These are phyloP conservation scores for Draba incana DNA, from an alignment of 345 rosid species.

Conservation along the genomic window DNA sequence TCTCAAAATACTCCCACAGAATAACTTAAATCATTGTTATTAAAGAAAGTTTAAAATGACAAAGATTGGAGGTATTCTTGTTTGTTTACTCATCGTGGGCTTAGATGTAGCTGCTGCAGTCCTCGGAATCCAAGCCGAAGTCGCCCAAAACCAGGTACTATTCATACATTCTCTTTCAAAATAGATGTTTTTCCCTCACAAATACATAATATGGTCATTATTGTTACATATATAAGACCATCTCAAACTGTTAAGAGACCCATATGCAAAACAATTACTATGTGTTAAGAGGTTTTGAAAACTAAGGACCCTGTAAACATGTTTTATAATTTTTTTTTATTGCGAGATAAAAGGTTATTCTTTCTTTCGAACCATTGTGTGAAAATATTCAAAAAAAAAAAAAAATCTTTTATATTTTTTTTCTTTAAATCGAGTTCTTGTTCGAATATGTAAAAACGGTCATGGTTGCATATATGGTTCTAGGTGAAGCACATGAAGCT, in stretches of 20 bases:
- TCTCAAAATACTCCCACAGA: neutral
- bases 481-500: slow-evolving; percentile 85
- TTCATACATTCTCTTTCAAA: neutral
- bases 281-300: neutral
- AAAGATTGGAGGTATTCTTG: slow-evolving; percentile 62
- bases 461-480: neutral
- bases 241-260: neutral
- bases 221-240: neutral
- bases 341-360: too few species aligned
- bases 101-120: slow-evolving; percentile 85
- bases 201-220: slow-evolving; percentile 5
- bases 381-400: too few species aligned
- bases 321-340: too few species aligned
- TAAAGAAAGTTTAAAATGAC: slow-evolving; percentile 48
- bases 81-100: slow-evolving; percentile 75
- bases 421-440: neutral
- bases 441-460: neutral
- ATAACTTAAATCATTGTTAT: slow-evolving; percentile 10
- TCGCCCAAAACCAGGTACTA: slow-evolving; percentile 72
- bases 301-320: too few species aligned
- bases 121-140: slow-evolving; percentile 91
- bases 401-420: neutral
- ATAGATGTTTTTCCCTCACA: neutral
- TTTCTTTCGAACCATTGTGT: too few species aligned
- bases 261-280: neutral